Conservation (phyloP, 495 filamentous ascomycete genomes). For the Cudoniella acicularis region DNA sequence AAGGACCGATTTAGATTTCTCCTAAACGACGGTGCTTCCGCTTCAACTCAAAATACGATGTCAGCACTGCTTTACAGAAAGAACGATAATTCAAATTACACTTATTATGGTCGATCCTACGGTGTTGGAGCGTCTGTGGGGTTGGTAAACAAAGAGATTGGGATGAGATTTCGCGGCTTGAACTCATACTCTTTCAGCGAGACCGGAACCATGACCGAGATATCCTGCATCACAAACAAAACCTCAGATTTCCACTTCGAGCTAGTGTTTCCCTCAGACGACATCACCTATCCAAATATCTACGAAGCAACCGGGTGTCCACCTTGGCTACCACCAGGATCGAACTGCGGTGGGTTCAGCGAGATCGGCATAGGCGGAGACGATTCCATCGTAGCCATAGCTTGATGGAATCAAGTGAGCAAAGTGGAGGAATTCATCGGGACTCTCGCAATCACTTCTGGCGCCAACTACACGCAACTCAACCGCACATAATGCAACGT, state of each 20-base stretch:
- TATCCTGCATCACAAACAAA: slow-evolving; percentile 22
- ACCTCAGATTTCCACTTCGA: not conserved
- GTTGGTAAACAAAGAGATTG: slow-evolving; percentile 25
- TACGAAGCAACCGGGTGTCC: not conserved
- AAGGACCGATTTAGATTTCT: not conserved
- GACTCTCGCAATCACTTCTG: not conserved
- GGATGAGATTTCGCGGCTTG: slow-evolving; percentile 12
- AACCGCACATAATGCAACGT: not conserved
- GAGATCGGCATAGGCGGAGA: not conserved
- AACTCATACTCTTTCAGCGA: slow-evolving; percentile 30
- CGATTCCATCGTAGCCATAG: not conserved
- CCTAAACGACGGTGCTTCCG: not conserved
- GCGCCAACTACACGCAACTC: not conserved
- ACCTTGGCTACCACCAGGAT: not conserved
- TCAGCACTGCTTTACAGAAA: not conserved
- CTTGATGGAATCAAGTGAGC: not conserved
- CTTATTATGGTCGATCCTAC: slow-evolving; percentile 32
- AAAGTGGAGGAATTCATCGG: not conserved
- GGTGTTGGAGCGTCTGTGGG: slow-evolving; percentile 33
- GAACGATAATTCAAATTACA: slow-evolving; percentile 33
- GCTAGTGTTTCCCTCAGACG: not conserved
- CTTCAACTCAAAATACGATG: not conserved
- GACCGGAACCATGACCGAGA: slow-evolving; percentile 23
- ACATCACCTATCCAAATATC: not conserved
- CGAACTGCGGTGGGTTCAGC: not conserved